These are phyloP conservation scores for Trichoderma koningii DNA, from an alignment of 2,329 filamentous ascomycete genomes.

Conservation along the genomic window DNA sequence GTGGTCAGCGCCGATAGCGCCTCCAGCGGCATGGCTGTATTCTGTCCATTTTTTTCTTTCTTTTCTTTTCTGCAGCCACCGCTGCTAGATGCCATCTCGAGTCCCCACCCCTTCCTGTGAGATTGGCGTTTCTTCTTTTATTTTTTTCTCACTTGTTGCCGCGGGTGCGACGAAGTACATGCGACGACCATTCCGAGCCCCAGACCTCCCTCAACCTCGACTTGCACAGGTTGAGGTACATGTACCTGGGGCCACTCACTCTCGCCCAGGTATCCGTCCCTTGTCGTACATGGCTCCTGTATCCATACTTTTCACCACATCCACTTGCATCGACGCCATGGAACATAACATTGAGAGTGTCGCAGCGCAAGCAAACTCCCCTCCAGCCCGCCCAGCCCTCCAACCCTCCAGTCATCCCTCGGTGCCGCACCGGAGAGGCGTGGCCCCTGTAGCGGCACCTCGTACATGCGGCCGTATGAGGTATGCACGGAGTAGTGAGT, in stretches of 20 bases:
- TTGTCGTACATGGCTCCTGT: too few relatives aligned
- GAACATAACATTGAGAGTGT: constrained; percentile 13
- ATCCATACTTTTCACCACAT: not conserved
- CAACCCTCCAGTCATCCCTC: constrained; percentile 3
- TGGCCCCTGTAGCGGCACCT: not conserved
- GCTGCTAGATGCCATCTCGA: too few relatives aligned
- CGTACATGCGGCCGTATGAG: not conserved
- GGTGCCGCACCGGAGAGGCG: constrained; percentile 10
- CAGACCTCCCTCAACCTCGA: too few relatives aligned
- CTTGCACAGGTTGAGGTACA: too few relatives aligned
- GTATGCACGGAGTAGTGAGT: not conserved
- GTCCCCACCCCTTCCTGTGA: too few relatives aligned
- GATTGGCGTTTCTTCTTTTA: too few relatives aligned
- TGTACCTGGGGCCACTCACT: too few relatives aligned
- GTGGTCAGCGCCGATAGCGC: constrained; percentile 24
- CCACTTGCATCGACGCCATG: not conserved
- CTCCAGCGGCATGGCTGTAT: constrained; percentile 12
- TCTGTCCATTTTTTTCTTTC: not conserved
- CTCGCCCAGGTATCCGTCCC: too few relatives aligned
- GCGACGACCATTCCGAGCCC: too few relatives aligned
- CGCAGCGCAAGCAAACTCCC: constrained; percentile 2
- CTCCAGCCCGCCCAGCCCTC: not conserved
- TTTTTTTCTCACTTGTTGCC: too few relatives aligned
- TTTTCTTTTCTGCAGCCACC: not conserved
- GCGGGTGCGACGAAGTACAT: too few relatives aligned